Evolutionary conservation across 2,329 filamentous ascomycete species (phyloP).

Genomic region (Ascochyta viciae-villosae): DNA sequence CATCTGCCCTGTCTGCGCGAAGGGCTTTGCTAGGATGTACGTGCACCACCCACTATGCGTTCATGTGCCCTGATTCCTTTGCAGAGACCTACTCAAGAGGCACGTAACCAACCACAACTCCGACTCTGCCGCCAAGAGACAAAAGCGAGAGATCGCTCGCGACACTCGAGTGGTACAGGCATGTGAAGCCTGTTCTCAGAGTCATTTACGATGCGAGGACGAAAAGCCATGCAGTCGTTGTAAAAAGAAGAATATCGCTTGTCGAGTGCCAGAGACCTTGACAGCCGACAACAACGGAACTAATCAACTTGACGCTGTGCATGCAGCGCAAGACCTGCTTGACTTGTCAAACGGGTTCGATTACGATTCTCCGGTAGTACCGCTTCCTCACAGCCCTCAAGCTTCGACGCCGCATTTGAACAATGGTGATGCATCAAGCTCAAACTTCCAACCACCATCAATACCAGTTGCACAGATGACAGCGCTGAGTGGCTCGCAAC

Average conservation of each 20-base stretch:
- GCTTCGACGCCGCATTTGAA: constrained; percentile 2
- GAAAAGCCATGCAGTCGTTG: constrained; percentile 62
- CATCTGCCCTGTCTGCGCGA: constrained; percentile 54
- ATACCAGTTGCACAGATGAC: constrained; percentile 7
- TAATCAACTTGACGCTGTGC: constrained; percentile 33
- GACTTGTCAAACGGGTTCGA: constrained; percentile 37
- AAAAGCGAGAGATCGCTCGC: constrained; percentile 34
- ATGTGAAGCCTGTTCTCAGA: constrained; percentile 59
- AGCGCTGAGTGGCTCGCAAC: neutral
- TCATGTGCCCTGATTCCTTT: constrained; percentile 8
- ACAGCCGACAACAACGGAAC: constrained; percentile 23
- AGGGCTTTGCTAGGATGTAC: constrained; percentile 56
- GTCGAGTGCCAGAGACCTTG: constrained; percentile 37
- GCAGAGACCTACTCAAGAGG: constrained; percentile 58
- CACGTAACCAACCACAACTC: constrained; percentile 56
- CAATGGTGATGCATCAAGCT: constrained; percentile 7
- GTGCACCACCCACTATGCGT: constrained; percentile 13
- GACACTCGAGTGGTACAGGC: constrained; percentile 52
- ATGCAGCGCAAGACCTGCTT: constrained; percentile 42
- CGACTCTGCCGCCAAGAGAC: constrained; percentile 41
- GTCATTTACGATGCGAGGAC: constrained; percentile 62
- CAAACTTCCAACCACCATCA: constrained; percentile 6
- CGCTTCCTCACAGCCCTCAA: constrained; percentile 9
- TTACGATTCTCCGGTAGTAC: constrained; percentile 21
- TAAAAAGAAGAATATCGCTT: constrained; percentile 57